Evolutionary conservation across 2,329 filamentous ascomycete species (phyloP).

Genomic region (Anthostomella pinea): DNA sequence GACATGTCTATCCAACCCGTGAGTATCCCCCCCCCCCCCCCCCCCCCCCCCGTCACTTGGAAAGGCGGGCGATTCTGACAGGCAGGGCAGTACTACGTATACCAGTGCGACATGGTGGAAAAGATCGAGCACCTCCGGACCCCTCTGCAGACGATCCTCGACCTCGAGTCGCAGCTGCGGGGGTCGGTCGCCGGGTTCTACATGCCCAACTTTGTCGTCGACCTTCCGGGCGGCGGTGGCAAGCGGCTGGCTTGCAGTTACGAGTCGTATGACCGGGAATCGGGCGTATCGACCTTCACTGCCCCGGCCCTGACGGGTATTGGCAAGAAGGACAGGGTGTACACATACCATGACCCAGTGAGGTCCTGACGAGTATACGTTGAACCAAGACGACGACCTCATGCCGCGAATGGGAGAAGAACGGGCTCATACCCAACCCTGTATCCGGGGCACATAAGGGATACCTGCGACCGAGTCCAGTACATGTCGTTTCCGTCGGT

Average conservation of each 20-base stretch:
- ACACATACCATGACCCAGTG: slow-evolving; percentile 57
- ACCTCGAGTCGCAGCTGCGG: slow-evolving; percentile 55
- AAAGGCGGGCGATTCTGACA: neutral
- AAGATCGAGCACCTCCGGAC: slow-evolving; percentile 62
- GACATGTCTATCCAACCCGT: slow-evolving; percentile 57
- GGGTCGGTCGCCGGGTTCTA: slow-evolving; percentile 61
- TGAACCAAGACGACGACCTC: no score
- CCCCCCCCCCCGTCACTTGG: neutral
- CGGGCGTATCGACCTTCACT: slow-evolving; percentile 52
- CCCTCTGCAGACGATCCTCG: slow-evolving; percentile 55
- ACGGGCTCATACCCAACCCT: no score
- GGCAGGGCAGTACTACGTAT: slow-evolving; percentile 57
- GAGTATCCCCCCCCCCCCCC: slow-evolving; percentile 17
- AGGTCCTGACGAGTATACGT: neutral
- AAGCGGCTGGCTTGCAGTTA: slow-evolving; percentile 57
- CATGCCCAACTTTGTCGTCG: slow-evolving; percentile 61
- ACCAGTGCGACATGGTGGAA: slow-evolving; percentile 62
- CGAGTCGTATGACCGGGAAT: slow-evolving; percentile 50
- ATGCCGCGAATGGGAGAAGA: no score
- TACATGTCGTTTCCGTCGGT: no score
- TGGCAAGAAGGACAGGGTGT: slow-evolving; percentile 45
- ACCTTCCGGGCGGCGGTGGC: slow-evolving; percentile 61
- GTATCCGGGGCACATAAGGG: no score
- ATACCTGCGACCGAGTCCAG: no score
- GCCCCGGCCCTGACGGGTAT: slow-evolving; percentile 52